Evolutionary conservation across 495 filamentous ascomycete species (phyloP).

Genomic region (Immersiella caudata): DNA sequence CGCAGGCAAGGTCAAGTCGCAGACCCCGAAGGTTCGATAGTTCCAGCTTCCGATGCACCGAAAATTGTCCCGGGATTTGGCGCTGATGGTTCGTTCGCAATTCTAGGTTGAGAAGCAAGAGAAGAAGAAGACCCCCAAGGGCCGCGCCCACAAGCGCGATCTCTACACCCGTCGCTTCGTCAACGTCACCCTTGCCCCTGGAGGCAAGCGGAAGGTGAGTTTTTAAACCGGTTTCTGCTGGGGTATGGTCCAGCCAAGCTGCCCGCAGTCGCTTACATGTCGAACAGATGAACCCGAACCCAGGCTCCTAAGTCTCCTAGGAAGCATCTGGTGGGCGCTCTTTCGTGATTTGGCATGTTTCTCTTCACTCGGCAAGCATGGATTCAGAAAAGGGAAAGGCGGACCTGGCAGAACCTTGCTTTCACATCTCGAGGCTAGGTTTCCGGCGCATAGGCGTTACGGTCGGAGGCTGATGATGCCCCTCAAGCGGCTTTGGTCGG

Average conservation of each 20-base stretch:
- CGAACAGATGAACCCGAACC: slow-evolving; percentile 54
- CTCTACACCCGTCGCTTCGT: slow-evolving; percentile 97
- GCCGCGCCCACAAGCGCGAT: slow-evolving; percentile 96
- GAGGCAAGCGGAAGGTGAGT: slow-evolving; percentile 94
- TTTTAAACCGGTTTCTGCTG: not conserved
- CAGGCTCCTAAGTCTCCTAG: slow-evolving; percentile 42
- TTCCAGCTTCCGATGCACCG: not conserved
- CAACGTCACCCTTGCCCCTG: slow-evolving; percentile 92
- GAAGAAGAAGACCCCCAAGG: slow-evolving; percentile 93
- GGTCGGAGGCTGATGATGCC: slow-evolving; percentile 31
- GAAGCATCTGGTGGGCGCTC: not conserved
- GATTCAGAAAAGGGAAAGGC: slow-evolving; percentile 1
- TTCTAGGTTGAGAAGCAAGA: slow-evolving; percentile 78
- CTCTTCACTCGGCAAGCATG: not conserved
- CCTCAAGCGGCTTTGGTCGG: not conserved
- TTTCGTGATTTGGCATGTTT: not conserved
- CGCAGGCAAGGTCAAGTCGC: slow-evolving; percentile 53
- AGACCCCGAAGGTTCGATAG: slow-evolving; percentile 51
- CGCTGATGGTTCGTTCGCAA: not conserved
- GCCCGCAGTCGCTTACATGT: slow-evolving; percentile 39
- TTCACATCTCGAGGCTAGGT: slow-evolving; percentile 20
- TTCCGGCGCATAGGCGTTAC: slow-evolving; percentile 25
- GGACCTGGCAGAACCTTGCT: not conserved
- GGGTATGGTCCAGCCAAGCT: slow-evolving; percentile 20
- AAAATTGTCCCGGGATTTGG: not conserved